Evolutionary conservation across 148 eudicot genomes (phyloP).

Genomic region (Suaeda aralocaspica): DNA sequence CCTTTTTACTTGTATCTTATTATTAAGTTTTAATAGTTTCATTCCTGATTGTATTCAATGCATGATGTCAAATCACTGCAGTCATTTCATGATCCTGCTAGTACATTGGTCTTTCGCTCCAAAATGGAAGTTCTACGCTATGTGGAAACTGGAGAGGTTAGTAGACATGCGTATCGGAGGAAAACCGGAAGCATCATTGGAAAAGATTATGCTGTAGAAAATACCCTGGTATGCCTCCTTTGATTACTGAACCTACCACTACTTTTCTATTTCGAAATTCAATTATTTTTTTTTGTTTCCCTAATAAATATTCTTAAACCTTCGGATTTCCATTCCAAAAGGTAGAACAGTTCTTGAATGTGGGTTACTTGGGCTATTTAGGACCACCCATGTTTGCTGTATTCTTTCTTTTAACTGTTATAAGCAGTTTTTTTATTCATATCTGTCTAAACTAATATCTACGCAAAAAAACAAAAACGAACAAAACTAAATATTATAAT

Average conservation of each 20-base stretch:
- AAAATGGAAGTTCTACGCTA: slow-evolving; percentile 57
- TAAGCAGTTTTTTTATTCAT: no score
- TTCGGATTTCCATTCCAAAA: neutral
- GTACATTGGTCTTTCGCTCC: slow-evolving; percentile 66
- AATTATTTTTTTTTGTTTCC: neutral
- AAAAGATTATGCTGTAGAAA: slow-evolving; percentile 26
- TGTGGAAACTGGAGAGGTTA: slow-evolving; percentile 59
- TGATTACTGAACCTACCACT: neutral
- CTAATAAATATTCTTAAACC: neutral
- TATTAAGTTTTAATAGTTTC: no score
- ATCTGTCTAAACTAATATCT: no score
- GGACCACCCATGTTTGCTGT: no score
- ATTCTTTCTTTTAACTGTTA: no score
- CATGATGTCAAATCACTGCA: slow-evolving; percentile 25
- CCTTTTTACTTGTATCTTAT: no score
- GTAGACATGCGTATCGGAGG: slow-evolving; percentile 59
- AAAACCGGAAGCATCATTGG: slow-evolving; percentile 28
- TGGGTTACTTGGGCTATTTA: neutral
- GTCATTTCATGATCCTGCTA: slow-evolving; percentile 51
- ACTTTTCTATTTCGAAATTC: slow-evolving; percentile 21
- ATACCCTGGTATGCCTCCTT: slow-evolving; percentile 37
- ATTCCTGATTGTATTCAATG: neutral
- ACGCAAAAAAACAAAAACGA: no score
- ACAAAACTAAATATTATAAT: no score
- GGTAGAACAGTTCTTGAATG: neutral